Evolutionary conservation across 345 rosid genomes (phyloP).

Genomic region (Pistacia atlantica): DNA sequence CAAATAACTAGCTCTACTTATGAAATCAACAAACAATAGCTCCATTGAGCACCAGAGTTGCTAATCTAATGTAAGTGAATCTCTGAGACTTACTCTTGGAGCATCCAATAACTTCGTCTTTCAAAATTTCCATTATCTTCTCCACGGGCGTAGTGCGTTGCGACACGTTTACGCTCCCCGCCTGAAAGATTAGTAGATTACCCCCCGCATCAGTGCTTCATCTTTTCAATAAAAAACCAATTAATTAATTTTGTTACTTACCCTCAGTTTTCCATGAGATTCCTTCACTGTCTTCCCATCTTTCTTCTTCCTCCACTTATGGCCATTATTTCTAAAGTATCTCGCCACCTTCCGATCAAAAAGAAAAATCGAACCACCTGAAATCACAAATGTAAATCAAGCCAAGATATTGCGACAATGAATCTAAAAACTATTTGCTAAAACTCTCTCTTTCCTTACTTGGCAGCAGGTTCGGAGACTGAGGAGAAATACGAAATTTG

Average conservation of each 20-base stretch:
- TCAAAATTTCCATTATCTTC: constrained; percentile 45
- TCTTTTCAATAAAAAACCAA: too few relatives aligned
- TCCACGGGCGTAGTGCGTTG: constrained; percentile 85
- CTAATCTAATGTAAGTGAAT: too few relatives aligned
- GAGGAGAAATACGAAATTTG: too few relatives aligned
- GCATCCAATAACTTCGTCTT: constrained; percentile 98
- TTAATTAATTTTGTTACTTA: neutral
- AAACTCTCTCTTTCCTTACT: too few relatives aligned
- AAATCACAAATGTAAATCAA: too few relatives aligned
- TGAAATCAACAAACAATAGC: too few relatives aligned
- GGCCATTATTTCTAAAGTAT: constrained; percentile 94
- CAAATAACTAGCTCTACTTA: too few relatives aligned
- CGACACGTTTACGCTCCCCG: constrained; percentile 84
- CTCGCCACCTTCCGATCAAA: constrained; percentile 65
- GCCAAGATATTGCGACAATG: too few relatives aligned
- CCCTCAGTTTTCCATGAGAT: constrained; percentile 61
- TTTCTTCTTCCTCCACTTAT: constrained; percentile 88
- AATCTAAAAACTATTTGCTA: too few relatives aligned
- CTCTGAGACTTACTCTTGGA: constrained; percentile 60
- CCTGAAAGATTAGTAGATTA: constrained; percentile 39
- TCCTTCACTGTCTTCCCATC: constrained; percentile 91
- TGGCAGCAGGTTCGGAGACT: too few relatives aligned
- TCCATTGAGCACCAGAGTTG: too few relatives aligned
- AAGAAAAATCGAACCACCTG: too few relatives aligned
- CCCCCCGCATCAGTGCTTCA: neutral